Conservation (phyloP, 2,329 filamentous ascomycete genomes). For the Phialophora tarda region DNA sequence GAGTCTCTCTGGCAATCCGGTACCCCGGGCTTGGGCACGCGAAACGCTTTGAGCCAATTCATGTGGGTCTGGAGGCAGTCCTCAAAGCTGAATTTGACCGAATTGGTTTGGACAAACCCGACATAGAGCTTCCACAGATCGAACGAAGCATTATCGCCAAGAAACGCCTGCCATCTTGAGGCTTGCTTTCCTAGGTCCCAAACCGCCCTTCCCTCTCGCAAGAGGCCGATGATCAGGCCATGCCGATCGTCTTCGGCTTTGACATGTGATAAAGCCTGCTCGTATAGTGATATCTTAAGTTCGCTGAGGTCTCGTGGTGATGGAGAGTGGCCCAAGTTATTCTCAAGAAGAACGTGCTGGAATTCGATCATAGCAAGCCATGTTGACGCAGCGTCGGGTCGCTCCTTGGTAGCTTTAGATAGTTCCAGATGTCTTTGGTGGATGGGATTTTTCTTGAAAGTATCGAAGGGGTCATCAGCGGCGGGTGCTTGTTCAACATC, state of each 20-base stretch:
- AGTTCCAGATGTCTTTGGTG: slow-evolving; percentile 60
- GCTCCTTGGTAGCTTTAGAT: slow-evolving; percentile 65
- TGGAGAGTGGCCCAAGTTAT: slow-evolving; percentile 41
- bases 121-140: slow-evolving; percentile 75
- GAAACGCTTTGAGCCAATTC: slow-evolving; percentile 59
- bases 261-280: slow-evolving; percentile 72
- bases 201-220: slow-evolving; percentile 74
- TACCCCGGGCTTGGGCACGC: slow-evolving; percentile 8
- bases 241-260: slow-evolving; percentile 57
- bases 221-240: slow-evolving; percentile 68
- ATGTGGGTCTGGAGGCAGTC: slow-evolving; percentile 65
- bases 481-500: slow-evolving; percentile 44
- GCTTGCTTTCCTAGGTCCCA: slow-evolving; percentile 71
- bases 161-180: slow-evolving; percentile 68
- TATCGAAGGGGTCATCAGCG: slow-evolving; percentile 60
- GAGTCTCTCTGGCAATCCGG: slow-evolving; percentile 37
- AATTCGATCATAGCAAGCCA: slow-evolving; percentile 83
- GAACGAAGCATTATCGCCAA: slow-evolving; percentile 64
- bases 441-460: slow-evolving; percentile 44
- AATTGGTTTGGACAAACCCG: slow-evolving; percentile 71
- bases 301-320: slow-evolving; percentile 69
- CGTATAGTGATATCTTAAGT: slow-evolving; percentile 78
- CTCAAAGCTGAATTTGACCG: slow-evolving; percentile 71
- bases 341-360: slow-evolving; percentile 66
- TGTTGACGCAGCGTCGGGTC: slow-evolving; percentile 69